These are phyloP conservation scores for Tricholoma saponaceum DNA, from an alignment of 768 basidiomycete species.

Conservation along the genomic window DNA sequence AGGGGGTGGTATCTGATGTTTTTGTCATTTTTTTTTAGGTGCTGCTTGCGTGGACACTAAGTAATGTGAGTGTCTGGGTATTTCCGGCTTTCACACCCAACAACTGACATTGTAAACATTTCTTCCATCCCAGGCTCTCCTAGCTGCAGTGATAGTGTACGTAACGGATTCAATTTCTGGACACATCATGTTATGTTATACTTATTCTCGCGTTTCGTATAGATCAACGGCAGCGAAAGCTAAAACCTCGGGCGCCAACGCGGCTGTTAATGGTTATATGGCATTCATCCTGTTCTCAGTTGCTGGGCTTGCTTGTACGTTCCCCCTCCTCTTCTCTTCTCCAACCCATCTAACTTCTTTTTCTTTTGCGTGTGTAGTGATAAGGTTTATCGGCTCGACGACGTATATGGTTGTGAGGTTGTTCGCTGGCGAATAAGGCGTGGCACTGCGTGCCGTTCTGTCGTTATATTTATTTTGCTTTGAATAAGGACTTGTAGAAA, in stretches of 20 bases:
- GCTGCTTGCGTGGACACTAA: conserved; percentile 83
- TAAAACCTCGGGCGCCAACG: conserved; percentile 38
- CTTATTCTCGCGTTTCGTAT: not conserved
- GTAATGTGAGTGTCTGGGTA: conserved; percentile 63
- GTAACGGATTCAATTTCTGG: too few relatives aligned
- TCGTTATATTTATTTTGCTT: too few relatives aligned
- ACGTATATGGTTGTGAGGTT: conserved; percentile 81
- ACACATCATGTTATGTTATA: not conserved
- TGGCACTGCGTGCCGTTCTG: too few relatives aligned
- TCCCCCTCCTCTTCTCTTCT: conserved; percentile 2
- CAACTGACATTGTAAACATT: conserved; percentile 10
- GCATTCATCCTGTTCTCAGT: conserved; percentile 86
- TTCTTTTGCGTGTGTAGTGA: conserved; percentile 42
- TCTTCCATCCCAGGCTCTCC: conserved; percentile 41
- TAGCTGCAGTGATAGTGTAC: conserved; percentile 74
- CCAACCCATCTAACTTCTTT: not conserved
- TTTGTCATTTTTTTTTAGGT: conserved; percentile 40
- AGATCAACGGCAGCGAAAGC: conserved; percentile 50
- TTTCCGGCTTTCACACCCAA: not conserved
- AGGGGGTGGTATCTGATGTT: not conserved
- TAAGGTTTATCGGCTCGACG: conserved; percentile 81
- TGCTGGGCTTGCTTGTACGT: conserved; percentile 81
- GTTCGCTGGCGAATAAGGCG: conserved; percentile 86
- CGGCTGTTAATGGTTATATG: conserved; percentile 81
- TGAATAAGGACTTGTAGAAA: too few relatives aligned